Evolutionary conservation across 495 filamentous ascomycete species (phyloP), one percentile per base, ranked within the genome.

Genomic region (Letharia lupina): DNA sequence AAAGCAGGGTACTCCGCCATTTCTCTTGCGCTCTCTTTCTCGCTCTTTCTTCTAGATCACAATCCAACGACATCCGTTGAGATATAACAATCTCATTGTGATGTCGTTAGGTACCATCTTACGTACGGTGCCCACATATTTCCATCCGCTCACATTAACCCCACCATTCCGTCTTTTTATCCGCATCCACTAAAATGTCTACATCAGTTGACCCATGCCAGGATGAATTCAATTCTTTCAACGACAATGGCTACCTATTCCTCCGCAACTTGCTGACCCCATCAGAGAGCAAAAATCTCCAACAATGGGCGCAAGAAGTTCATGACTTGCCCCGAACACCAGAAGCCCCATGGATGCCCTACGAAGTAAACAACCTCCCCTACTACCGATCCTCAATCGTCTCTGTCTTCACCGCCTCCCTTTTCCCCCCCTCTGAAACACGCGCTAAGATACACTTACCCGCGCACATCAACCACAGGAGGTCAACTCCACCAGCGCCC

Each of bases 301-400:
- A 41, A 41, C 9, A 41, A 41, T 60, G 58, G 58, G 58, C 58
- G 2, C 58, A 60, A 41, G 58, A 60, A 60, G 58, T 60, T 37
- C 58, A 60, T 31, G 58, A 40, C 58, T 60, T 60, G 5, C 58
- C 58, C 41, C 37, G 58, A 39, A 60, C 58, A 23, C 41, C 58
- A 40, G 58, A 60, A 12, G 58, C 40, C 20, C 58, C 37, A 60
- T 60, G 58, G 58, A 60, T 60, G 58, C 58, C 58, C 33, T 60
- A 60, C 58, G 58, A 60, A 31, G 58, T 60, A 37, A 40, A 23
- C 37, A 23, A 16, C 33, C 18, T 10, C 40, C 33, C 58, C 33
- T 28, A 28, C 23, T 28, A 28, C 23, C 23, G 23, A 28, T 28
- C 35, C n/a, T 60, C 35, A 31, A 28, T 28, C 23, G 23, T 28